Conservation (phyloP, 2,329 filamentous ascomycete species). For the Cadophora luteo-olivacea region DNA sequence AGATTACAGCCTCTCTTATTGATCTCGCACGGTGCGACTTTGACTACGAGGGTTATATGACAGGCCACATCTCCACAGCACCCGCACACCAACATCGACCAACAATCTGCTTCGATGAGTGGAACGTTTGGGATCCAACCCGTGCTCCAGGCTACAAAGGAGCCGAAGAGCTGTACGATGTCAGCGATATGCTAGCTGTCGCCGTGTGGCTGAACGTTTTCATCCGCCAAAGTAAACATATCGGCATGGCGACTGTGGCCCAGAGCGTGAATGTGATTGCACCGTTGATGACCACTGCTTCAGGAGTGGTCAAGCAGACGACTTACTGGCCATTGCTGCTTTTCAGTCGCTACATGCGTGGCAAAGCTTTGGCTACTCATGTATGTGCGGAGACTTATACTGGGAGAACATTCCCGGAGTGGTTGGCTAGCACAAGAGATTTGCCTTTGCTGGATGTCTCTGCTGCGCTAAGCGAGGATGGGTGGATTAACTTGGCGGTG, state of each 20-base stretch:
- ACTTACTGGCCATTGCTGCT: neutral
- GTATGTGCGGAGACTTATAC: neutral
- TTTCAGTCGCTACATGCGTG: neutral
- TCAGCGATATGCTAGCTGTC: neutral
- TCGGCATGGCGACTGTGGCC: neutral
- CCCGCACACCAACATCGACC: neutral
- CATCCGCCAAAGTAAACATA: neutral
- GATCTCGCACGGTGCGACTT: neutral
- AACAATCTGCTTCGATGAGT: neutral
- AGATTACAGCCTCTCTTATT: neutral
- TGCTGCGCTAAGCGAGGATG: neutral
- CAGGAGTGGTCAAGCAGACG: neutral
- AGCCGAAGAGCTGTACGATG: neutral
- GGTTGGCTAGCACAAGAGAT: neutral
- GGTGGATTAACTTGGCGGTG: neutral
- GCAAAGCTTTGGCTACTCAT: neutral
- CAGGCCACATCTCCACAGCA: neutral
- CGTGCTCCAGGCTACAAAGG: neutral
- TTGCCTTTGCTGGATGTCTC: neutral
- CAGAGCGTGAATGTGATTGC: neutral
- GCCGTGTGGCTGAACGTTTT: neutral
- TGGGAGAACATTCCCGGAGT: neutral
- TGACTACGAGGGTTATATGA: neutral
- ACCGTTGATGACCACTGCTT: neutral
- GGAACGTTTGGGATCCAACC: neutral